These are phyloP conservation scores for Dactylellina leptospora DNA, from an alignment of 2,329 filamentous ascomycete genomes.

Conservation along the genomic window DNA sequence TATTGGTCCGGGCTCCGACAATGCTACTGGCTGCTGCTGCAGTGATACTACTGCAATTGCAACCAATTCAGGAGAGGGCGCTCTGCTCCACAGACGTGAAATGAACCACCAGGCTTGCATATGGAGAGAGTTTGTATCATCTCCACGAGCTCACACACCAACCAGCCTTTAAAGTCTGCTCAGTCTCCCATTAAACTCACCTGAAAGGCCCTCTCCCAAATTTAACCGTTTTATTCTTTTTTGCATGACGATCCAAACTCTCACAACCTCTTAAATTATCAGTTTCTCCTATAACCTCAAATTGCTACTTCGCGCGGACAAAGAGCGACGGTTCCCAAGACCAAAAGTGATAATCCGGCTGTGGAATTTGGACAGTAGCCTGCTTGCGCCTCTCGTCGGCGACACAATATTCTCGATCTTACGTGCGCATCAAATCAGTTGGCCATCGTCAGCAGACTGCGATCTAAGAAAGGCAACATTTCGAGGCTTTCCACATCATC, in stretches of 20 bases:
- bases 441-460: conserved; percentile 35
- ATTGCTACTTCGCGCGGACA: conserved; percentile 26
- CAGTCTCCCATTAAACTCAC: conserved; percentile 36
- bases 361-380: conserved; percentile 30
- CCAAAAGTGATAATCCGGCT: conserved; percentile 29
- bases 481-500: conserved; percentile 13
- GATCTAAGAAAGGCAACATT: conserved; percentile 26
- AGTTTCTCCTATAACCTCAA: conserved; percentile 4
- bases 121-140: neutral
- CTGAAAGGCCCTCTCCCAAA: conserved; percentile 45
- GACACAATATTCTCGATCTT: conserved; percentile 10
- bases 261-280: conserved; percentile 23
- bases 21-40: conserved; percentile 12
- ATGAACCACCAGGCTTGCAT: conserved; percentile 23
- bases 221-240: conserved; percentile 38
- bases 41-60: conserved; percentile 16
- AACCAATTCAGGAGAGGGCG: conserved; percentile 23
- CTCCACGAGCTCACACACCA: conserved; percentile 5
- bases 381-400: conserved; percentile 16
- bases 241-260: conserved; percentile 19
- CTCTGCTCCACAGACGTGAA: conserved; percentile 38
- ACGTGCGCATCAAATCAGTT: conserved; percentile 37
- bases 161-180: conserved; percentile 45
- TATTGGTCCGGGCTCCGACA: conserved; percentile 36
- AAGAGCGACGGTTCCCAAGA: conserved; percentile 25